Evolutionary conservation across 2,329 filamentous ascomycete genomes (phyloP), one percentile per base, ranked within the genome.

Genomic region (Mariannaea elegans): DNA sequence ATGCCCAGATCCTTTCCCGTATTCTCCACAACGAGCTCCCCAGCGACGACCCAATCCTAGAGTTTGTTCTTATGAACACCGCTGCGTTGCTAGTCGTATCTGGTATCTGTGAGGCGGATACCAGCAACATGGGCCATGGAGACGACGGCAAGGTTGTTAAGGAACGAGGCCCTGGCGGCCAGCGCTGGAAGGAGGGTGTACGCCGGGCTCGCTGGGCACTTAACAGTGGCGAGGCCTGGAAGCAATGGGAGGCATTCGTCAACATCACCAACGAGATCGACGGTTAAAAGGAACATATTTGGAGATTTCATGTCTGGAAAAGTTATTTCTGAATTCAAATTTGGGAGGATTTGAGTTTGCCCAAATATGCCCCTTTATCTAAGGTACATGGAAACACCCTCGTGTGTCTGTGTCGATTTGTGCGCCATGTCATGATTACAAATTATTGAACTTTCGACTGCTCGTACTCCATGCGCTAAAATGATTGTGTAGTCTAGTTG

Each of bases 1-100:
- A 99, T 73, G 95, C 95, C 1, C 84, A 84, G 62, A 97, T 97
- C 45, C 79, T 99, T 61, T 89, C 88, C 75, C 85, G 84, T 62
- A 90, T 99, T 41, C 78, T 99, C 57, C 82, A 84, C 50, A 90
- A 91, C 63, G 85, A 96, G 75, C 76, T 96, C 45, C 80, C 87
- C 1, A 84, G 84, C 10, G 87, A 97, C 67, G 87, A 97, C 68
- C 93, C 95, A 0, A 92, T 99, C 51, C 77, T 97, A 62, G 90
- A 97, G 73, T 99, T 99, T 72, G 93, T 99, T 18, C 83, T 98
- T 50, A 91, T 98, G 78, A 99, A 99, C 73, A 91, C 94, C 2
- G 94, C 94, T 0, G 92, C 93, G 2, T 80, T 99, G 50, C 85
- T 99, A 52, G 94, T 97, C 0, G 85, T 91, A 3, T 90, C 92